phyloP scores from a whole-genome alignment of 2,329 filamentous ascomycete genomes.

The Sporothrix pseudoabietina region DNA sequence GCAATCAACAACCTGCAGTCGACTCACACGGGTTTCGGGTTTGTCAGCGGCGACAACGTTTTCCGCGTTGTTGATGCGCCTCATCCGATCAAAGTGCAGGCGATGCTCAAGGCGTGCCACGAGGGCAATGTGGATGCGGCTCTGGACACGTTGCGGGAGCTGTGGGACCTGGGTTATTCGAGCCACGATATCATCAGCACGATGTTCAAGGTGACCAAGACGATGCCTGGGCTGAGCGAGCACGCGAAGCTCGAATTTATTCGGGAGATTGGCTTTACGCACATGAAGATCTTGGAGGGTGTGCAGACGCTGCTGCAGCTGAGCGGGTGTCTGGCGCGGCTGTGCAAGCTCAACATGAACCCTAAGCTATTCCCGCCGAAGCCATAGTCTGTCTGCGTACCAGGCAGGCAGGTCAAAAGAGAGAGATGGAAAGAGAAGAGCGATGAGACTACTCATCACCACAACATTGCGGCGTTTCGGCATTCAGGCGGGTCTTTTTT shows the following conservation, averaged over 20 bases:
- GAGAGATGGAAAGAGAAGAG: background rate
- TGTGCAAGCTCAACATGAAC: constrained; percentile 97
- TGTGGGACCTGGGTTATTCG: constrained; percentile 96
- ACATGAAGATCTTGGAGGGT: constrained; percentile 98
- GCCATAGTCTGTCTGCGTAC: background rate
- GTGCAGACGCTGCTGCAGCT: constrained; percentile 94
- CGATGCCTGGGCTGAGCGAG: constrained; percentile 86
- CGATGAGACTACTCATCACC: background rate
- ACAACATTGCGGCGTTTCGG: constrained; percentile 20
- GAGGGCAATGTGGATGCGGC: constrained; percentile 89
- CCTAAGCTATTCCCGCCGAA: constrained; percentile 69
- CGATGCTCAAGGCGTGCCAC: constrained; percentile 96
- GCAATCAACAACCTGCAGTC: constrained; percentile 98
- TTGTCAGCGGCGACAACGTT: constrained; percentile 94
- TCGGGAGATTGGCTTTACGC: constrained; percentile 97
- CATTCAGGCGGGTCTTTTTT: constrained; percentile 14
- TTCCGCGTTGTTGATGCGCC: constrained; percentile 97
- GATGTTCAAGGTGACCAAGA: constrained; percentile 99
- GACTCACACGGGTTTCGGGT: constrained; percentile 89
- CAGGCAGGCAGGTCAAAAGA: background rate
- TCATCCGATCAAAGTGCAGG: constrained; percentile 97
- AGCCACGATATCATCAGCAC: constrained; percentile 98
- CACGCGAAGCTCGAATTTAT: constrained; percentile 97
- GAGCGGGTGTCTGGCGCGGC: constrained; percentile 84
- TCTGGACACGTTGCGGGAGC: constrained; percentile 80